Evolutionary conservation across 2,329 filamentous ascomycete species (phyloP), one percentile per base, ranked within the genome.

Genomic region (Botrytis sinoallii): DNA sequence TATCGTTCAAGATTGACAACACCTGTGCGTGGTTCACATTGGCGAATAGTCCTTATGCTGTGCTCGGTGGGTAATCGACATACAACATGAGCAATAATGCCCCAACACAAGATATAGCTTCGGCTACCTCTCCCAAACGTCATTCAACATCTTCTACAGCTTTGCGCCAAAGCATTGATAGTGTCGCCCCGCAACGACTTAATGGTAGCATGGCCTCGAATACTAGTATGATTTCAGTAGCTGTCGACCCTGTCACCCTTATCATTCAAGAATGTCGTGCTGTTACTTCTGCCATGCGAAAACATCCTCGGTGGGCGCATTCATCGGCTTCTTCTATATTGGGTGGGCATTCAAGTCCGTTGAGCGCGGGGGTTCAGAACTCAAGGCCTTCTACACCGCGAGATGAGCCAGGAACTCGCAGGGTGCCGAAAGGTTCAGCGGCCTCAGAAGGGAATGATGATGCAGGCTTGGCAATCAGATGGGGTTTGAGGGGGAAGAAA

Each of bases 211-310:
- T 76, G 77, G 65, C 63, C 57, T 74, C 76, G 25, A 77, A 75
- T 69, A 77, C 67, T 72, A 70, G 71, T 66, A 70, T 88, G 10
- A 87, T 95, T 46, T 89, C 93, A 48, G 93, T 97, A 76, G 93
- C 95, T 61, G 92, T 97, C 77, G 93, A 97, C 80, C 94, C 95
- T 1, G 91, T 97, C 73, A 95, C 94, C 67, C 86, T 99, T 79
- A 94, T 99, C 77, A 97, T 97, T 76, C 97, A 95, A 83, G 96
- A 99, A 90, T 99, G 96, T 83, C 98, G 98, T 81, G 95, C 95
- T 64, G 95, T 99, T 84, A 98, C 96, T 22, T 98, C 95, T 76
- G 94, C 95, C 75, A 98, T 99, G 88, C 95, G 97, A 81, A 99
- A 99, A 85, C 92, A 98, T 88, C 93, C 94, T 77, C 92, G 96